Base-by-base conservation (phyloP, 2,329 filamentous ascomycete species). In the Diaporthe sp. region DNA sequence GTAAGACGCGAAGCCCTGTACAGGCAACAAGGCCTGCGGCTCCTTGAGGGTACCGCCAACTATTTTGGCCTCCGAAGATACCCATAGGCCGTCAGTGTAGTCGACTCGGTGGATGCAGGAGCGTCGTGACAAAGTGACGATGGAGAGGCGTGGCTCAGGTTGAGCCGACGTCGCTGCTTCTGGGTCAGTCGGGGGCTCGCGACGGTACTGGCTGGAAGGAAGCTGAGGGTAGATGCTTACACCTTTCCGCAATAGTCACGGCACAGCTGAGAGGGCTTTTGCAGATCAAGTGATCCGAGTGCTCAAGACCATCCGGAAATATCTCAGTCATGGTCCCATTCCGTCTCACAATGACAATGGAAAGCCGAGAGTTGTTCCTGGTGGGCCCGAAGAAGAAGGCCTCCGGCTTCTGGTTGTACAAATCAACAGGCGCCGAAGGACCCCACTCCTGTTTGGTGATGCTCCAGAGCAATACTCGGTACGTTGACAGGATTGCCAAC, bases 261-360 rank as follows among this genome's bases (percentile, higher is more conserved):
- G 88, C 90, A 44, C 86, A 90, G 37, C 88, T 84, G 12, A 93
- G 81, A 1, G 88, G 85, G 71, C 86, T 89, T 39, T 86, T 87
- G 79, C 89, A 91, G 46, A 93, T 86, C 22, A 82, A 80, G 74
- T 88, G 86, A 39, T 88, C 86, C 34, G 80, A 83, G 5, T 83
- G 81, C 60, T 85, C 82, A 31, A 84, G 85, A 39, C 82, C 84
- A 22, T 87, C 87, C 22, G 89, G 83, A 67, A 87, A 86, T 15
- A 93, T 82, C 79, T 94, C 91, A 0, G 87, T 88, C 80, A 95
- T 84, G 4, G 87, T 86, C 0, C 94, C 94, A 72, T 93, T 92
- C 22, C 90, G 88, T 49, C 90, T 90, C 8, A 95, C 87, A 10
- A 95, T 81, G 12, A 94, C 81, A 1, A 95, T 82, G 15, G 87